Evolutionary conservation across 2,329 filamentous ascomycete species (phyloP), one percentile per base, ranked within the genome.

Genomic region (Curvularia eragrostidis): DNA sequence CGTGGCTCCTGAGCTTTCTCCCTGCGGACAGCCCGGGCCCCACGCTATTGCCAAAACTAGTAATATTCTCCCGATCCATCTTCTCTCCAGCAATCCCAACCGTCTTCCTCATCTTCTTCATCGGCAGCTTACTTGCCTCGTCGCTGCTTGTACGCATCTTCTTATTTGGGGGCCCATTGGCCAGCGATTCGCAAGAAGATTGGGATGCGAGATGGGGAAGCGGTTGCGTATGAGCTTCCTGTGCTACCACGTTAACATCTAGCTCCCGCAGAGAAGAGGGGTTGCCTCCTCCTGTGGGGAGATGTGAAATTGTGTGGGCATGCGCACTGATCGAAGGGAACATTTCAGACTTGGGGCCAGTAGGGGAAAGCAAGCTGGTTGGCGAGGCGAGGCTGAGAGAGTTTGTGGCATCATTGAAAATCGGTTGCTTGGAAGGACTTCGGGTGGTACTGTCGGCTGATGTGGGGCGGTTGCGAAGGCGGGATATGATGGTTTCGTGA

Each of bases 401-500:
- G 63, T 84, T 81, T 52, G 67, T 71, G 13, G 75, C 71, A 64
- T 86, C 84, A 61, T 81, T 82, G 68, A 84, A 85, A 56, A 86
- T 77, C 55, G 80, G 81, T 28, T 79, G 77, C 67, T 86, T 86
- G 23, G 77, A 78, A 5, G 83, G 82, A 53, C 76, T 78, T 36
- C 72, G 71, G 0, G 61, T 56, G 5, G 58, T 59, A 9, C 59
- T 54, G 44, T 75, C 76, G 54, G 71, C 65, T 49, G 74, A 65
- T 5, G 62, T 52, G 6, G 72, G 63, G n/a, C 54, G 71, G 66
- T 80, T 66, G 70, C 79, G 75, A 18, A 77, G 56, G 70, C 82
- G 64, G 19, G 84, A 81, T 12, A 88, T 78, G 26, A 89, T 78
- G 12, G 75, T 78, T 12, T 88, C 84, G 68, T 88, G 86, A 1